Evolutionary conservation across 805 yeast species (phyloP).

Genomic region (Cyberlindnera xishuangbannaensis): DNA sequence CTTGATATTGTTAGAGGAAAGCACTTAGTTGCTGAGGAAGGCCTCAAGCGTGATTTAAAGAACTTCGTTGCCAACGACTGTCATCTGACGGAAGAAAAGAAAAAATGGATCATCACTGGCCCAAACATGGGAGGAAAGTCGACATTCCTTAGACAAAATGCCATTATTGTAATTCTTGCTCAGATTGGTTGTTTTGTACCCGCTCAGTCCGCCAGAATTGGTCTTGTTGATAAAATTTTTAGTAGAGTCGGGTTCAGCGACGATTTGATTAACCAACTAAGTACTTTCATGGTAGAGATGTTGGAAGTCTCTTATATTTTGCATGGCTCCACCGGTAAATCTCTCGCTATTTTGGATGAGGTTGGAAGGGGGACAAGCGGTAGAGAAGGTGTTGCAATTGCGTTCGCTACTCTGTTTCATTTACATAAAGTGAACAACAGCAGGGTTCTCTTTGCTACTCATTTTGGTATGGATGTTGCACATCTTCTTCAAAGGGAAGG

Average conservation of each 20-base stretch:
- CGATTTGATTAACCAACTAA: conserved; percentile 89
- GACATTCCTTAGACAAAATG: conserved; percentile 84
- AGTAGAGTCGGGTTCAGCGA: conserved; percentile 98
- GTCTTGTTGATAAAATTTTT: conserved; percentile 83
- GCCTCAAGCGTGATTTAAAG: conserved; percentile 31
- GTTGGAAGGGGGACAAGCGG: conserved; percentile 79
- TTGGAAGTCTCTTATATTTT: conserved; percentile 84
- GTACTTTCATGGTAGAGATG: conserved; percentile 97
- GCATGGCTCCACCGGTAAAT: conserved; percentile 68
- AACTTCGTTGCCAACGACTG: conserved; percentile 84
- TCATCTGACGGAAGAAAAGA: conserved; percentile 41
- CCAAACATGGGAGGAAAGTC: conserved; percentile 99
- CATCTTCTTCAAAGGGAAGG: conserved; percentile 54
- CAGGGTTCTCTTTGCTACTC: conserved; percentile 90
- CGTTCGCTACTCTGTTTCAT: conserved; percentile 90
- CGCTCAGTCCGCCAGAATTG: conserved; percentile 65
- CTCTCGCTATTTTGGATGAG: conserved; percentile 89
- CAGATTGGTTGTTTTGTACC: conserved; percentile 92
- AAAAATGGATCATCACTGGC: conserved; percentile 81
- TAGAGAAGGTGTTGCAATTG: conserved; percentile 95
- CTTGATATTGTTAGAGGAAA: conserved; percentile 61
- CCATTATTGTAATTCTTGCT: conserved; percentile 79
- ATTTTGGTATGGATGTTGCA: conserved; percentile 84
- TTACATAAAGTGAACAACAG: conserved; percentile 65
- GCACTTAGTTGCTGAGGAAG: conserved; percentile 82